Percentiles rank a stretch among this genome's conserved stretches.
Evolutionary conservation across 257 asterid genomes (phyloP).

Genomic region (Ajuga chamaepitys): DNA sequence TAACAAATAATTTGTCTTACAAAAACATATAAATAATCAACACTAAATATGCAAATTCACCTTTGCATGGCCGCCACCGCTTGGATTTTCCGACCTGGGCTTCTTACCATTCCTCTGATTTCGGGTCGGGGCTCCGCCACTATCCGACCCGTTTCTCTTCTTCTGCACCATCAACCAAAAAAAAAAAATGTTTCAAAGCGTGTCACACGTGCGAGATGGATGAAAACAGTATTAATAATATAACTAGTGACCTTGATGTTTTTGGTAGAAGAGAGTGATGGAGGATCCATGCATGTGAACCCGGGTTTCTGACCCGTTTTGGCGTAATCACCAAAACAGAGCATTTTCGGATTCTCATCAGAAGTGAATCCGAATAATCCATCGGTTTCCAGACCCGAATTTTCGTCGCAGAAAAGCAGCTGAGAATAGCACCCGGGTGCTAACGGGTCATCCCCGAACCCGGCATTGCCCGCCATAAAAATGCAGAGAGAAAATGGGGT

Average conservation of each 20-base stretch:
- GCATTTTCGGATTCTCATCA: slow-evolving; percentile 43
- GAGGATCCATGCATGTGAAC: slow-evolving; percentile 42
- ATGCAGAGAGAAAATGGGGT: not conserved
- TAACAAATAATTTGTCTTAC: no score
- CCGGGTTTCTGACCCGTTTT: slow-evolving; percentile 31
- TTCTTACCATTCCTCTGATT: slow-evolving; percentile 39
- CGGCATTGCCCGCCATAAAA: slow-evolving; percentile 34
- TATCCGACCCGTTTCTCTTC: slow-evolving; percentile 37
- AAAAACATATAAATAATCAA: not conserved
- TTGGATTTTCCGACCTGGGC: slow-evolving; percentile 30
- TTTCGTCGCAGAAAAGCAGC: slow-evolving; percentile 48
- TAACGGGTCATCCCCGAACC: slow-evolving; percentile 34
- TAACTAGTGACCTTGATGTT: not conserved
- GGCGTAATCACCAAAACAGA: slow-evolving; percentile 53
- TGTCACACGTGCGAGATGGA: no score
- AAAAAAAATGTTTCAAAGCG: not conserved
- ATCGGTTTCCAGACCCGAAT: slow-evolving; percentile 19
- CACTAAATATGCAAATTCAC: slow-evolving; percentile 14
- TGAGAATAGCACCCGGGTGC: slow-evolving; percentile 52
- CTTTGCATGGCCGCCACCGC: slow-evolving; percentile 58
- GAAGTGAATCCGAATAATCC: slow-evolving; percentile 36
- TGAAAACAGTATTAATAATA: no score
- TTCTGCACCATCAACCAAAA: slow-evolving; percentile 17
- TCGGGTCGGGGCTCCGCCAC: slow-evolving; percentile 26
- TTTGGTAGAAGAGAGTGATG: no score